These are phyloP conservation scores for Gastrodia elata DNA, from an alignment of 106 monocot species.

Conservation along the genomic window DNA sequence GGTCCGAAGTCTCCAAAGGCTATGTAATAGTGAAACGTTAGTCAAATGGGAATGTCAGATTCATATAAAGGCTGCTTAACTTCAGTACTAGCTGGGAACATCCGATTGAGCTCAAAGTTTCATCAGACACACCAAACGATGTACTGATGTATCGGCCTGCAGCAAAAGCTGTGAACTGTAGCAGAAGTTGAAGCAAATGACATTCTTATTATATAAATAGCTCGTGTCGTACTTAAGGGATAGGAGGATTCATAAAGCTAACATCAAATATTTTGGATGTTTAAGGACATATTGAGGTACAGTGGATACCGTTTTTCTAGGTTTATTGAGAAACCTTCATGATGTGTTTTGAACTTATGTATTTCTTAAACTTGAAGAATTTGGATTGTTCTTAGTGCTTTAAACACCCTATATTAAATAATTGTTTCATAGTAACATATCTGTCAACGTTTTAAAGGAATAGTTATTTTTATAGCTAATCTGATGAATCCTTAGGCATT, in stretches of 20 bases:
- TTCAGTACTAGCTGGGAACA: too few species aligned
- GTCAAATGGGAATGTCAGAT: too few species aligned
- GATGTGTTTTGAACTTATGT: background rate
- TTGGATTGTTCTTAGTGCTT: background rate
- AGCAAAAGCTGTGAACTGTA: too few species aligned
- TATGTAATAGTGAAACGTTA: too few species aligned
- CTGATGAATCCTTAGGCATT: background rate
- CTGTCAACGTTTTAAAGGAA: background rate
- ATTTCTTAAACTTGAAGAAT: background rate
- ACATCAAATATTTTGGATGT: background rate
- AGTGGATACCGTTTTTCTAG: background rate
- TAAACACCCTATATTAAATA: background rate
- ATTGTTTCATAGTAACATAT: background rate
- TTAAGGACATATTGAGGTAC: background rate
- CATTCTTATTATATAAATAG: too few species aligned
- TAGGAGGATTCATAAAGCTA: background rate
- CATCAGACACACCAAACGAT: too few species aligned
- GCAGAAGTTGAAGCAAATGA: too few species aligned
- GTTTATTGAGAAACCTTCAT: background rate
- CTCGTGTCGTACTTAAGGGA: too few species aligned
- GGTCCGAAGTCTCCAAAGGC: too few species aligned
- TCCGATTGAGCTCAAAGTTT: too few species aligned
- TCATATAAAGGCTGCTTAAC: too few species aligned
- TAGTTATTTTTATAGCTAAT: background rate
- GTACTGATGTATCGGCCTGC: too few species aligned